These are phyloP conservation scores for Acmispon strigosus DNA, from an alignment of 306 rosid genomes.

Conservation along the genomic window DNA sequence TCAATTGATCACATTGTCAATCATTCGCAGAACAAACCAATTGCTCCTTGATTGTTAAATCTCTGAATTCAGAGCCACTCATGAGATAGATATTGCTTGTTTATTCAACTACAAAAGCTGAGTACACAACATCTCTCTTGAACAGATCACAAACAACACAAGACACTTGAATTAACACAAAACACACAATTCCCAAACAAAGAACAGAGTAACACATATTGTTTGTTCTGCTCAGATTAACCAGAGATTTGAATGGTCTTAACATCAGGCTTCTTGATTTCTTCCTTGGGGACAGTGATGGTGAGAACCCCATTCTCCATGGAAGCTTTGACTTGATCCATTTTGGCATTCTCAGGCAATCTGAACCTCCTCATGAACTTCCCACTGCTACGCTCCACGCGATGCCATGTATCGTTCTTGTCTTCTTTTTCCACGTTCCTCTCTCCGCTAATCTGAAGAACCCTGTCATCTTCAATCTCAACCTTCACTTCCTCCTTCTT, in stretches of 20 bases:
- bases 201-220: too few species aligned
- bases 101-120: too few species aligned
- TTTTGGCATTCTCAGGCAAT: slow-evolving; percentile 21
- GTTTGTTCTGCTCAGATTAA: not conserved
- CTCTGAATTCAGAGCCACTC: too few species aligned
- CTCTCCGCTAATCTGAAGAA: slow-evolving; percentile 30
- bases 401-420: slow-evolving; percentile 28
- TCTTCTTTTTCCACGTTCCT: slow-evolving; percentile 21
- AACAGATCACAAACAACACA: too few species aligned
- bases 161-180: too few species aligned
- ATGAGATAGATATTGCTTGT: too few species aligned
- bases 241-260: slow-evolving; percentile 15
- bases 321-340: slow-evolving; percentile 13
- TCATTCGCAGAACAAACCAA: too few species aligned
- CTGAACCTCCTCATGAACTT: slow-evolving; percentile 29
- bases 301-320: slow-evolving; percentile 32
- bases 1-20: too few species aligned
- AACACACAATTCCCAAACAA: too few species aligned
- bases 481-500: slow-evolving; percentile 32
- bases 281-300: slow-evolving; percentile 18
- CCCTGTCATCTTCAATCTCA: slow-evolving; percentile 17
- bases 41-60: too few species aligned
- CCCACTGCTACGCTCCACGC: slow-evolving; percentile 30
- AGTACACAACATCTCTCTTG: too few species aligned
- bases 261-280: slow-evolving; percentile 5